Conservation (phyloP, 2,329 filamentous ascomycete species). For the Apiospora kogelbergensis region DNA sequence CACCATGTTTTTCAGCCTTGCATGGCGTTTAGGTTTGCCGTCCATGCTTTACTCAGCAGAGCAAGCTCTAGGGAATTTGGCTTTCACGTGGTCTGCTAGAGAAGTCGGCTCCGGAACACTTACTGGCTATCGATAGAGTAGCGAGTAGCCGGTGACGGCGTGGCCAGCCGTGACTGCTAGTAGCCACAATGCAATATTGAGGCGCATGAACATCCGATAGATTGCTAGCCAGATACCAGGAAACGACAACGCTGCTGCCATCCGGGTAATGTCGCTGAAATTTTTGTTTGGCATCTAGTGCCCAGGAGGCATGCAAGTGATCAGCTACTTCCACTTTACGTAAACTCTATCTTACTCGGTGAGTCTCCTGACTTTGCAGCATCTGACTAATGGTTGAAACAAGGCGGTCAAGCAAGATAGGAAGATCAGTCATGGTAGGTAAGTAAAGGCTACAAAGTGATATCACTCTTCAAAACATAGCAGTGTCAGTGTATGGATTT, state of each 20-base stretch:
- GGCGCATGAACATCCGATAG: neutral
- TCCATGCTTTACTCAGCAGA: neutral
- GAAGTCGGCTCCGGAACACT: neutral
- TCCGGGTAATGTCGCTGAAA: neutral
- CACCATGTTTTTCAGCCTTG: slow-evolving; percentile 5
- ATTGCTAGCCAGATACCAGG: neutral
- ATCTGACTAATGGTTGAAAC: neutral
- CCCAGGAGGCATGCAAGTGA: neutral
- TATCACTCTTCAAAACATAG: neutral
- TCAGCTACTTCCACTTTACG: neutral
- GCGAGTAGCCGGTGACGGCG: too few species aligned
- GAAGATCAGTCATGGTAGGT: neutral
- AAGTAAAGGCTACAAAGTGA: neutral
- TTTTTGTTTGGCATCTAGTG: neutral
- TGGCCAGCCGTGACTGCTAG: too few species aligned
- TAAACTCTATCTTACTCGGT: neutral
- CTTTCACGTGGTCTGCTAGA: neutral
- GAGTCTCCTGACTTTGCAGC: slow-evolving; percentile 1
- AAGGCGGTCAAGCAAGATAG: neutral
- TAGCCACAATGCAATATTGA: neutral
- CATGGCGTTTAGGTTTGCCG: neutral
- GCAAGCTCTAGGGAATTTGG: neutral
- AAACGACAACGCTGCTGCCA: neutral
- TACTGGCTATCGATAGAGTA: too few species aligned
- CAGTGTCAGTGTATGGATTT: neutral